These are phyloP conservation scores for Trebouxiophyceae sp. DNA, from an alignment of 163 green algal species.

Conservation along the genomic window DNA sequence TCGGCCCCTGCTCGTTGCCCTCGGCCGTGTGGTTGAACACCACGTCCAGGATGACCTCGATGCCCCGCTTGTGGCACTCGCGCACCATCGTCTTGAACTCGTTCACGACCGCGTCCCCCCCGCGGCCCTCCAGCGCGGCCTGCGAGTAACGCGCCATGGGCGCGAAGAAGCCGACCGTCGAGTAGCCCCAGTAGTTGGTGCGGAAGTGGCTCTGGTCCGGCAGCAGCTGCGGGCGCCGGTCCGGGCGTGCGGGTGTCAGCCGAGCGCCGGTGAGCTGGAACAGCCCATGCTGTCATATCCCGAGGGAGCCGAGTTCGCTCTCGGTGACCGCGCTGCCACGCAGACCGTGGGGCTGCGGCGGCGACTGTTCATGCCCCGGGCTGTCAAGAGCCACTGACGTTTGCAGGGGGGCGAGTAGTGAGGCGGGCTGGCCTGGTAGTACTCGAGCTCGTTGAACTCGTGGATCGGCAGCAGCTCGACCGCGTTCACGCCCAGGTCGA, in stretches of 20 bases:
- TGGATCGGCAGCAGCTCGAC: slow-evolving; percentile 96
- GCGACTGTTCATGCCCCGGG: too few species aligned
- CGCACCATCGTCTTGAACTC: slow-evolving; percentile 96
- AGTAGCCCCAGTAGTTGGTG: slow-evolving; percentile 98
- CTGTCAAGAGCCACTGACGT: too few species aligned
- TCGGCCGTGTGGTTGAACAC: slow-evolving; percentile 97
- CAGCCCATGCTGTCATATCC: too few species aligned
- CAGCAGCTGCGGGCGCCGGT: slow-evolving; percentile 46
- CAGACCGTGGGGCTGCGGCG: too few species aligned
- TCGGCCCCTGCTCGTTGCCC: slow-evolving; percentile 80
- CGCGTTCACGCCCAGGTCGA: slow-evolving; percentile 80
- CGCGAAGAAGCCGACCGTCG: slow-evolving; percentile 88
- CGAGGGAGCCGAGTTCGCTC: too few species aligned
- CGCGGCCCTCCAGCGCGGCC: slow-evolving; percentile 21
- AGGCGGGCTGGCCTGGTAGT: slow-evolving; percentile 86
- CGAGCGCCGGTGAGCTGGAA: too few species aligned
- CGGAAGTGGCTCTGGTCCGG: slow-evolving; percentile 51
- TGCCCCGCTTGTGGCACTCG: slow-evolving; percentile 78
- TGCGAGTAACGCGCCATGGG: slow-evolving; percentile 83
- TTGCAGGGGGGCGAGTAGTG: too few species aligned
- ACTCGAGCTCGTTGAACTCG: slow-evolving; percentile 99
- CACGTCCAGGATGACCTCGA: slow-evolving; percentile 92
- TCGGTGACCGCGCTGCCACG: too few species aligned
- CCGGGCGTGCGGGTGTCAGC: too few species aligned
- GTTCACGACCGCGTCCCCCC: slow-evolving; percentile 41